phyloP scores from a whole-genome alignment of 331 rosid genomes.

The Quercus tomentella region DNA sequence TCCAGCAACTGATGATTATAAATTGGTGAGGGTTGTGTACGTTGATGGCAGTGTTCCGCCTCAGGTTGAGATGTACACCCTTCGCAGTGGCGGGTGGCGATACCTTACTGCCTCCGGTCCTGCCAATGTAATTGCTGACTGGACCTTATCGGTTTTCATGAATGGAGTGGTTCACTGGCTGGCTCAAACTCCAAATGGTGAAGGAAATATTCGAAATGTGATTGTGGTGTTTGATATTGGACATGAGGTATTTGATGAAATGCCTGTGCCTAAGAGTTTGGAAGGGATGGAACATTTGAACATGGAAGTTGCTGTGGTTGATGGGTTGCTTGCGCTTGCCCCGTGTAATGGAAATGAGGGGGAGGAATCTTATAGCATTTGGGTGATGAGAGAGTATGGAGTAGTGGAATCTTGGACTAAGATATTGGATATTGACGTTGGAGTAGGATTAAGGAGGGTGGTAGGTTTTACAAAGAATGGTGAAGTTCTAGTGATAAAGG shows the following conservation, averaged over 20 bases:
- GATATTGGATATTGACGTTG: background rate
- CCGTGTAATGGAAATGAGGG: background rate
- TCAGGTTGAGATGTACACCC: background rate
- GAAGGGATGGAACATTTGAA: background rate
- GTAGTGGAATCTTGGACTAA: background rate
- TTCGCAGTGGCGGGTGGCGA: background rate
- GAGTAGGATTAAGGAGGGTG: background rate
- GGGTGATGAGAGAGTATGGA: background rate
- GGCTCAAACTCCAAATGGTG: background rate
- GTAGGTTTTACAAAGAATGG: background rate
- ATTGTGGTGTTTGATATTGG: background rate
- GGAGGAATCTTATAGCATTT: background rate
- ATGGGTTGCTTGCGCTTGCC: background rate
- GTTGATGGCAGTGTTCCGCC: background rate
- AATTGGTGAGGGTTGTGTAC: background rate
- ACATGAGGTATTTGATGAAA: background rate
- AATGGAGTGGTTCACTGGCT: background rate
- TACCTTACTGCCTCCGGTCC: background rate
- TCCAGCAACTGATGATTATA: background rate
- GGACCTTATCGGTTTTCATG: background rate
- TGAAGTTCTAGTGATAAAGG: background rate
- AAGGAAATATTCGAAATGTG: background rate
- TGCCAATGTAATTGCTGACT: background rate
- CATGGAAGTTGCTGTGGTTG: background rate
- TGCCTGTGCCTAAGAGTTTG: background rate